Conservation (phyloP, 2,329 filamentous ascomycete genomes). For the Paraconiothyrium brasiliense region DNA sequence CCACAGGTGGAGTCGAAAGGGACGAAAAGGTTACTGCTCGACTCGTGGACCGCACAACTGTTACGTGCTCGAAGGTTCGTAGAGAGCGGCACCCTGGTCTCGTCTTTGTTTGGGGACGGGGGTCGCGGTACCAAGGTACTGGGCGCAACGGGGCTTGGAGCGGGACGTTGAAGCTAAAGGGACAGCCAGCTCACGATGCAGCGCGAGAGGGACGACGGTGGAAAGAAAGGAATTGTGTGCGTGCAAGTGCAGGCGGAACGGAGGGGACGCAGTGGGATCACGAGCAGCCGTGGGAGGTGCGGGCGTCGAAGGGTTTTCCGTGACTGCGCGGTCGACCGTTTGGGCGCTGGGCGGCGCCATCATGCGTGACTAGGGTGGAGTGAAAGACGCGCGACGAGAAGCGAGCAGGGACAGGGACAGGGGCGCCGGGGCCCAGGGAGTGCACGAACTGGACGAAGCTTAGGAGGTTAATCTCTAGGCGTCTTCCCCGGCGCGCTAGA, state of each 20-base stretch:
- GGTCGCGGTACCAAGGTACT: not conserved
- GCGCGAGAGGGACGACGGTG: not conserved
- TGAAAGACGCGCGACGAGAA: not conserved
- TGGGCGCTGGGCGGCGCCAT: not conserved
- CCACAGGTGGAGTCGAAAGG: slow-evolving; percentile 21
- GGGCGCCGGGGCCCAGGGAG: not conserved
- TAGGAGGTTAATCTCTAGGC: not conserved
- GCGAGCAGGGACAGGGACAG: slow-evolving; percentile 4
- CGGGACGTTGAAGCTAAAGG: slow-evolving; percentile 18
- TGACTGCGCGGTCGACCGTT: slow-evolving; percentile 3
- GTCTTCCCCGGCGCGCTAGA: not conserved
- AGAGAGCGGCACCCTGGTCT: slow-evolving; percentile 29
- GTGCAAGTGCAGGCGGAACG: not conserved
- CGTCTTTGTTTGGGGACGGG: slow-evolving; percentile 23
- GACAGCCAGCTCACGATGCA: slow-evolving; percentile 22
- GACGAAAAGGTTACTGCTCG: slow-evolving; percentile 9
- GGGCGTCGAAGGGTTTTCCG: slow-evolving; percentile 22
- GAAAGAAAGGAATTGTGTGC: not conserved
- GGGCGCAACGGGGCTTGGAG: slow-evolving; percentile 18
- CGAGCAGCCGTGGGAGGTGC: slow-evolving; percentile 4
- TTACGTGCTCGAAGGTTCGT: slow-evolving; percentile 20
- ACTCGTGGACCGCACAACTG: slow-evolving; percentile 20
- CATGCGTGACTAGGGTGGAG: slow-evolving; percentile 2
- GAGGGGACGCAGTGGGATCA: not conserved
- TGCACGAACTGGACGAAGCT: too few relatives aligned